phyloP scores from a whole-genome alignment of 2,329 filamentous ascomycete species.

The Apiospora malaysiana region DNA sequence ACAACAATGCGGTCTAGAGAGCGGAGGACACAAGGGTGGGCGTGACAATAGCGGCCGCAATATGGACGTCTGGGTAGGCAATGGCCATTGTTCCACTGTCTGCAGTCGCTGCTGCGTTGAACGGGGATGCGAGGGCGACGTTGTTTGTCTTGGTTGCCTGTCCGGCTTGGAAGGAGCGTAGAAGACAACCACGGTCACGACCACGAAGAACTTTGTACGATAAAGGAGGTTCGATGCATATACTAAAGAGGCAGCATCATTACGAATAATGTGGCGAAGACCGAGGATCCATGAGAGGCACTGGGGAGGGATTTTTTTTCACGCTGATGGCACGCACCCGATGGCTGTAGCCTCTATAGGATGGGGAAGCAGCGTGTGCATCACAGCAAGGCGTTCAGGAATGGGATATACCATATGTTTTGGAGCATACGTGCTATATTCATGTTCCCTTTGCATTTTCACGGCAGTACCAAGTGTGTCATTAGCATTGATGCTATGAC shows the following conservation, averaged over 20 bases:
- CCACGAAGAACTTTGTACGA: not conserved
- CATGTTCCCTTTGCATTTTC: slow-evolving; percentile 17
- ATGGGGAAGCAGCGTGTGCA: not conserved
- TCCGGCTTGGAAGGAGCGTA: slow-evolving; percentile 48
- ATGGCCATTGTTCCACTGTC: slow-evolving; percentile 58
- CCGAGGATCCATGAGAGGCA: not conserved
- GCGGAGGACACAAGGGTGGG: slow-evolving; percentile 19
- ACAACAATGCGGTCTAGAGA: slow-evolving; percentile 24
- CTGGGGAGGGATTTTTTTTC: not conserved
- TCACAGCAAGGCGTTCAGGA: slow-evolving; percentile 17
- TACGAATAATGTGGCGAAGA: slow-evolving; percentile 9
- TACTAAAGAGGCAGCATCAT: not conserved
- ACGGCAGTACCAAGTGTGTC: not conserved
- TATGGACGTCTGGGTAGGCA: slow-evolving; percentile 38
- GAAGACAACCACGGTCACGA: not conserved
- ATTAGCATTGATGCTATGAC: not conserved
- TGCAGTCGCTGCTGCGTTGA: slow-evolving; percentile 75
- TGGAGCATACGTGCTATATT: slow-evolving; percentile 1
- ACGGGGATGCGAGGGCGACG: slow-evolving; percentile 66
- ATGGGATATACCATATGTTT: slow-evolving; percentile 18
- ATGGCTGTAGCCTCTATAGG: not conserved
- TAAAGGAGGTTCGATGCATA: not conserved
- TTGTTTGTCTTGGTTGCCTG: slow-evolving; percentile 70
- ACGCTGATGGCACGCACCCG: not conserved
- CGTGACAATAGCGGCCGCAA: slow-evolving; percentile 43